Evolutionary conservation across 148 eudicot genomes (phyloP).

Genomic region (Nyssa sinensis): DNA sequence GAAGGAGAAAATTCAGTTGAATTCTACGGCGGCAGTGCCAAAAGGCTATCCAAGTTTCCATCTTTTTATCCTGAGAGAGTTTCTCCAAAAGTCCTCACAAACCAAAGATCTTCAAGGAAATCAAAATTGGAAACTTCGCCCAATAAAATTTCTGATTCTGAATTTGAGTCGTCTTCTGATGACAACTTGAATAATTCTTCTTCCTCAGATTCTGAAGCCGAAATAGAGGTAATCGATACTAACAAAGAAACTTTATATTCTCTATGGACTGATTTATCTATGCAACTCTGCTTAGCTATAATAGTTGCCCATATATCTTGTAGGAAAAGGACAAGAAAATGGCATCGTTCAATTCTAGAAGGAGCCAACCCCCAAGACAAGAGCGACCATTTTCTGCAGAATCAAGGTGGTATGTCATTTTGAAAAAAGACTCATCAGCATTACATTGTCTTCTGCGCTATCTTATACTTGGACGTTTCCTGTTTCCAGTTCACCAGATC

Average conservation of each 20-base stretch:
- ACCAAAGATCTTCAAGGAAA: constrained; percentile 22
- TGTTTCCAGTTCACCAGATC: constrained; percentile 20
- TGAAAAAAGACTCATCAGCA: neutral
- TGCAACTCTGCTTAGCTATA: constrained; percentile 7
- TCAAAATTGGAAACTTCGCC: constrained; percentile 9
- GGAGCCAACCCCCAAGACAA: constrained; percentile 14
- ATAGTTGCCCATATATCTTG: constrained; percentile 15
- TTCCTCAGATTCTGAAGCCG: constrained; percentile 31
- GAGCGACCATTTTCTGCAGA: constrained; percentile 19
- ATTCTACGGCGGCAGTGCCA: constrained; percentile 12
- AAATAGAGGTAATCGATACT: constrained; percentile 29
- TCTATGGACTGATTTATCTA: constrained; percentile 26
- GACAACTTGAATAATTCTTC: constrained; percentile 22
- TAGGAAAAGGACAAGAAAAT: constrained; percentile 27
- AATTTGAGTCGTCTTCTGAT: constrained; percentile 18
- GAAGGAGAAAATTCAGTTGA: constrained; percentile 40
- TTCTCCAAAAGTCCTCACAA: constrained; percentile 31
- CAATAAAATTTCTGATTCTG: constrained; percentile 20
- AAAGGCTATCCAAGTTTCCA: constrained; percentile 32
- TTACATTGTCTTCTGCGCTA: neutral
- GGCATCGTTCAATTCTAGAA: constrained; percentile 19
- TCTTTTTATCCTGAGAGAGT: constrained; percentile 45
- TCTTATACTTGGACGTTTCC: neutral
- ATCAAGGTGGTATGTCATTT: constrained; percentile 21
- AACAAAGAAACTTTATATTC: constrained; percentile 23